Percentiles rank a stretch among this genome's conserved stretches.
These are phyloP conservation scores for Lolium perenne DNA, from an alignment of 176 grass and related monocot species.

Conservation along the genomic window DNA sequence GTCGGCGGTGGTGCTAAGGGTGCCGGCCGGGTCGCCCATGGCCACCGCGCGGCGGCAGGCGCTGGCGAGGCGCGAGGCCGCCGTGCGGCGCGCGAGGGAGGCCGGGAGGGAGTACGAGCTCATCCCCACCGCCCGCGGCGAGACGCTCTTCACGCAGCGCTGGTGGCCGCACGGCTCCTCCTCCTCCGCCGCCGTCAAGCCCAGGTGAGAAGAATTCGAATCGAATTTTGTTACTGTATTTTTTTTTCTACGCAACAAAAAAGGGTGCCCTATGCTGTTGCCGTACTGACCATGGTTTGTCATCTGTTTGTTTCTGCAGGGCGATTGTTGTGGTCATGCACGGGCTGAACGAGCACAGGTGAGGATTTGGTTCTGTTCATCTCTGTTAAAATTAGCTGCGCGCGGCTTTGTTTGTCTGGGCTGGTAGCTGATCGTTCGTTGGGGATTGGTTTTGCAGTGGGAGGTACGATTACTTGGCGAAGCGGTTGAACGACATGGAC, in stretches of 20 bases:
- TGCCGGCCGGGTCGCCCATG: constrained; percentile 54
- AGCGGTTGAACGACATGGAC: constrained; percentile 74
- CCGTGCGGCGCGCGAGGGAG: constrained; percentile 43
- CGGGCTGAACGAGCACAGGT: constrained; percentile 97
- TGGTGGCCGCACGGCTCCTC: constrained; percentile 62
- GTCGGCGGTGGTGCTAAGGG: constrained; percentile 51
- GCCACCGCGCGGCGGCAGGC: constrained; percentile 55
- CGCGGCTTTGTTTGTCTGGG: background rate
- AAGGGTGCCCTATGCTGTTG: background rate
- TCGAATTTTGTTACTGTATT: background rate
- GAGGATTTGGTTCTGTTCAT: constrained; percentile 1
- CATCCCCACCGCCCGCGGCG: constrained; percentile 61
- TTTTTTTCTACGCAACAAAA: background rate
- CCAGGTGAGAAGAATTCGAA: constrained; percentile 28
- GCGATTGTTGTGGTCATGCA: constrained; percentile 82
- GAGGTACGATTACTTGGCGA: constrained; percentile 85
- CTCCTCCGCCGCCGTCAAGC: constrained; percentile 40
- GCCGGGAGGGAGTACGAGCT: constrained; percentile 59
- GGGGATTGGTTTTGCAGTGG: constrained; percentile 54
- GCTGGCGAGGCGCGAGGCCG: constrained; percentile 52
- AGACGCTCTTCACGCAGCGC: constrained; percentile 83
- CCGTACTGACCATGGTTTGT: background rate
- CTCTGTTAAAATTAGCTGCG: background rate
- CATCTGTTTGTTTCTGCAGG: too few species aligned
- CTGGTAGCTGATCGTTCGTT: constrained; percentile 28